Evolutionary conservation across 441 rosid species (phyloP).

Genomic region (Croton setiger): DNA sequence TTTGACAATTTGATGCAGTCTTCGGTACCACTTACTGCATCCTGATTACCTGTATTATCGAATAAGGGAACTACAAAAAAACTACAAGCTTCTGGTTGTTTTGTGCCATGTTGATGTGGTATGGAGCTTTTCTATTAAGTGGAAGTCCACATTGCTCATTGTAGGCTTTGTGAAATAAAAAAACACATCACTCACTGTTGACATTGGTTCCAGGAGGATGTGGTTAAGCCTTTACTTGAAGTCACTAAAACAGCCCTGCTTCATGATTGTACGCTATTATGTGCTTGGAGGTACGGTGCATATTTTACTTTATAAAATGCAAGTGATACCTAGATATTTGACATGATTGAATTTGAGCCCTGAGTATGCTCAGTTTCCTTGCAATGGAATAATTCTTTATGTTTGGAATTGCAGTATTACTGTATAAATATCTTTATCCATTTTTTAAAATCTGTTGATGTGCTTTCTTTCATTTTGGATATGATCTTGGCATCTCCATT

Average conservation of each 20-base stretch:
- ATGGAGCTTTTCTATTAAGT: conserved; percentile 21
- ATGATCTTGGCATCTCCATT: background rate
- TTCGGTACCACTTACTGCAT: background rate
- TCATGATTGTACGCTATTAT: conserved; percentile 87
- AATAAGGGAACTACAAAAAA: conserved; percentile 85
- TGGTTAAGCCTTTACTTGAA: conserved; percentile 83
- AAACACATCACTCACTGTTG: conserved; percentile 19
- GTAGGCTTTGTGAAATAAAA: conserved; percentile 5
- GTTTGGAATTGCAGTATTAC: background rate
- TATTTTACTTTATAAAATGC: background rate
- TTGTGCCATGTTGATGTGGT: conserved; percentile 94
- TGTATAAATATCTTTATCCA: background rate
- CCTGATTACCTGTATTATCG: conserved; percentile 82
- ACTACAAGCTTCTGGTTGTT: conserved; percentile 79
- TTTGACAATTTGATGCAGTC: background rate
- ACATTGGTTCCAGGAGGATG: conserved; percentile 64
- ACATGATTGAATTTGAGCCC: background rate
- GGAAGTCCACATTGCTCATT: background rate
- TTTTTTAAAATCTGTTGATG: background rate
- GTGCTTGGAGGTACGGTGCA: conserved; percentile 75
- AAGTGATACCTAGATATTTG: background rate
- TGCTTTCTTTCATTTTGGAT: conserved; percentile 6
- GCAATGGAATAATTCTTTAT: too few species aligned
- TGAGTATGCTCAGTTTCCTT: background rate
- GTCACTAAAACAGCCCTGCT: conserved; percentile 86